Evolutionary conservation across 495 filamentous ascomycete species (phyloP).

Genomic region (Halenospora varia): DNA sequence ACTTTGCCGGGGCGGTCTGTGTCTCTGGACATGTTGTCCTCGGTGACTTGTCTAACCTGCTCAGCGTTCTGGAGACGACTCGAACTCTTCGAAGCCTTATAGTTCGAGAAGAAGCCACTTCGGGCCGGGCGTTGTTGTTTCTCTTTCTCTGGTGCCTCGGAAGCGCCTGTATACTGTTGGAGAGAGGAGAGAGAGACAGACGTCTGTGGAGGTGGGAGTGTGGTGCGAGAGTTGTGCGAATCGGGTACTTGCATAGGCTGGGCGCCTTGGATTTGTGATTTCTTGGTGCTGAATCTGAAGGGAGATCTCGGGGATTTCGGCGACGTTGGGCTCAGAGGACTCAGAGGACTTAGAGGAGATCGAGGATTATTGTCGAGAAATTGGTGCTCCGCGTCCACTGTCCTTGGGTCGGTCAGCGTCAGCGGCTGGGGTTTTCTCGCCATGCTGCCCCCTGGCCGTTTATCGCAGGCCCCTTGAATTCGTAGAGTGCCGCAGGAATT

Average conservation of each 20-base stretch:
- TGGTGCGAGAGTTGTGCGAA: background rate
- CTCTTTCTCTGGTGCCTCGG: constrained; percentile 8
- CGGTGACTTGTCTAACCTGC: background rate
- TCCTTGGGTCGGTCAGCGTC: constrained; percentile 36
- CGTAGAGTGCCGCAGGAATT: constrained; percentile 10
- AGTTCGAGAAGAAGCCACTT: constrained; percentile 25
- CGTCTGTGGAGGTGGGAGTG: constrained; percentile 12
- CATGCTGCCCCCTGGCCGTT: constrained; percentile 32
- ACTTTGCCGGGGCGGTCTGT: constrained; percentile 16
- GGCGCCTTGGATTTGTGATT: constrained; percentile 4
- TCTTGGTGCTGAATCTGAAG: constrained; percentile 38
- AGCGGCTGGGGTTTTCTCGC: constrained; percentile 54
- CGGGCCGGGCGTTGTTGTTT: constrained; percentile 8
- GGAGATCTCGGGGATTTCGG: constrained; percentile 51
- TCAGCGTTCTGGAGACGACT: constrained; percentile 22
- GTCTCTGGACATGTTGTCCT: constrained; percentile 24
- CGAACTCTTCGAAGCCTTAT: constrained; percentile 26
- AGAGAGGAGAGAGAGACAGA: constrained; percentile 12
- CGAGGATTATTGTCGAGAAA: constrained; percentile 1
- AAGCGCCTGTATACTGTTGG: background rate
- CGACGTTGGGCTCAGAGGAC: constrained; percentile 34
- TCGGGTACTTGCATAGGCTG: constrained; percentile 13
- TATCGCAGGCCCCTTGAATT: constrained; percentile 9
- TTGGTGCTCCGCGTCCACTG: constrained; percentile 14
- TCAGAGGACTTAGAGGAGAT: too few relatives aligned